phyloP scores from a whole-genome alignment of 345 rosid genomes.

The Arabidopsis suecica region DNA sequence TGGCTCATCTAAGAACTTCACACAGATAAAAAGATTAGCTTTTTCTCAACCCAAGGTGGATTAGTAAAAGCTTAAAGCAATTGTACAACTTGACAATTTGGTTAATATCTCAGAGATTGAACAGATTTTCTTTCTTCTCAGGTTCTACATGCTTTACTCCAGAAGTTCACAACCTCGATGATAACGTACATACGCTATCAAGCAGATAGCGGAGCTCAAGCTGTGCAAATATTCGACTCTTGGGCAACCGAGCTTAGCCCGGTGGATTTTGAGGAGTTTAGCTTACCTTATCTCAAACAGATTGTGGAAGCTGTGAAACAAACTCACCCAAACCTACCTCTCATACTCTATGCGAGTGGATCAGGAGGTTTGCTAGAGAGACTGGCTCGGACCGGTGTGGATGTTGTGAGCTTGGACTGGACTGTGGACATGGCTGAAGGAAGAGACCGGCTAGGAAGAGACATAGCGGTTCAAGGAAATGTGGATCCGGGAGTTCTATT shows the following conservation, averaged over 20 bases:
- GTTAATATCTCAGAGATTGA: not conserved
- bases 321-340: conserved; percentile 86
- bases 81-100: not conserved
- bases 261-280: conserved; percentile 89
- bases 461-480: conserved; percentile 91
- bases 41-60: conserved; percentile 90
- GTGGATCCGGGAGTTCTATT: conserved; percentile 94
- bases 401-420: conserved; percentile 99
- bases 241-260: conserved; percentile 99
- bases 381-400: conserved; percentile 80
- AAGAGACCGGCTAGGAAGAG: conserved; percentile 73
- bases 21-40: conserved; percentile 81
- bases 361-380: conserved; percentile 96
- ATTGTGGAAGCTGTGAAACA: conserved; percentile 83
- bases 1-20: conserved; percentile 94
- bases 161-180: conserved; percentile 90
- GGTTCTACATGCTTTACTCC: conserved; percentile 86
- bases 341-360: conserved; percentile 91
- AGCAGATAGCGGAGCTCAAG: conserved; percentile 91
- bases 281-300: conserved; percentile 87
- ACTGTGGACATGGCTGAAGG: conserved; percentile 99
- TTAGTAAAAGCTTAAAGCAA: not conserved
- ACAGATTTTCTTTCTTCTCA: conserved; percentile 39
- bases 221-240: conserved; percentile 96
- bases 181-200: conserved; percentile 81